Conservation (phyloP, 1,284 basidiomycete species). For the Leccinum ponderosum region DNA sequence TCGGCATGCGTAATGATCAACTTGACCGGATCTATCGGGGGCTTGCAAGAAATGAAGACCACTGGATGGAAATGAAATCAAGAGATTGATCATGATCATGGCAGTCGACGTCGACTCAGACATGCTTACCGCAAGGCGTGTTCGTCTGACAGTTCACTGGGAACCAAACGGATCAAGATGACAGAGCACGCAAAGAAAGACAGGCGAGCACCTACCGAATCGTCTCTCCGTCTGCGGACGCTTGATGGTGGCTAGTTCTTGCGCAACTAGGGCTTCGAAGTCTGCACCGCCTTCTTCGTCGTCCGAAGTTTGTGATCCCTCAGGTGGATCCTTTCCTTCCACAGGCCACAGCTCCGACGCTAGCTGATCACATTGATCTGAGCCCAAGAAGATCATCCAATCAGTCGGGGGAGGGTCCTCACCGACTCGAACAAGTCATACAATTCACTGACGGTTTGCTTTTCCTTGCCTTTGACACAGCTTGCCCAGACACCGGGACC, state of each 20-base stretch:
- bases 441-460: slow-evolving; percentile 69
- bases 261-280: slow-evolving; percentile 69
- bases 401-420: slow-evolving; percentile 6
- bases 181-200: background rate
- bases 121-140: slow-evolving; percentile 67
- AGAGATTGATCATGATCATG: background rate
- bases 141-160: slow-evolving; percentile 74
- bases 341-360: slow-evolving; percentile 69
- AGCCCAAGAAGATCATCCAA: background rate
- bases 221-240: slow-evolving; percentile 58
- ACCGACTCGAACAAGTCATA: slow-evolving; percentile 79
- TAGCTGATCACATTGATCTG: slow-evolving; percentile 44
- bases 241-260: slow-evolving; percentile 70
- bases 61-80: slow-evolving; percentile 43
- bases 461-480: slow-evolving; percentile 80
- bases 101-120: background rate
- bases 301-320: slow-evolving; percentile 24
- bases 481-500: slow-evolving; percentile 83
- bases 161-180: background rate
- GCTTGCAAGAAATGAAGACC: slow-evolving; percentile 75
- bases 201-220: slow-evolving; percentile 53
- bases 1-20: slow-evolving; percentile 66
- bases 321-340: slow-evolving; percentile 16
- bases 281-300: slow-evolving; percentile 43
- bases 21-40: slow-evolving; percentile 75